Evolutionary conservation across 169 alveolate species (phyloP), one percentile per base, ranked within the genome.

Genomic region (Ichthyophthirius multifiliis): DNA sequence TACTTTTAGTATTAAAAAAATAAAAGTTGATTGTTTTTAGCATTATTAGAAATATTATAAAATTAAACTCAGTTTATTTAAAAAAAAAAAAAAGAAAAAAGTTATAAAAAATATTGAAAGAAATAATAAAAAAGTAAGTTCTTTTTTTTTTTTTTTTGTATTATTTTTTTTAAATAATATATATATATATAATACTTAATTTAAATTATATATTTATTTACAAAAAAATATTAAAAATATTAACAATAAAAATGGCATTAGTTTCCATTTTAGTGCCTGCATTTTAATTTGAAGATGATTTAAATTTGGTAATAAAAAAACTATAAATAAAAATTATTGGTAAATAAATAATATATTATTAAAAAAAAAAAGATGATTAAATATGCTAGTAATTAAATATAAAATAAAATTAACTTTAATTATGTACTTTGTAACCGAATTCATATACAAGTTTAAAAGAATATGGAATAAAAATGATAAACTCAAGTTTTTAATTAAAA

Each of bases 251-350:
- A 5, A 67, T 67, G 77, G 46, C 55, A 20, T 44, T 67, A 16
- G 77, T 67, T 67, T 67, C 77, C 5, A 37, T 67, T 18, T 67
- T 67, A 30, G 35, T 67, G 9, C 77, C 77, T 18, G 77, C 77
- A 31, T 67, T 67, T 37, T 67, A 35, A 16, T 39, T 67, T 20
- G 77, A 67, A 67, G 77, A 67, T 39, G 62, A 39, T 30, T 32
- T 15, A 16, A 31, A 64, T 34, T 18, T 67, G 16, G 35, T 34
- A 67, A n/a, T 32, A 13, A 6, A 45, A 45, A 45, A 6, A 6
- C 4, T 12, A 5, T n/a, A 5, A 13, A 39, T 18, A 16, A 16
- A 2, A n/a, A 41, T 34, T n/a, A 39, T 39, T 18, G 2, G 1
- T 20, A 12, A 12, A 10, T 10, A 64, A 5, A 15, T 12, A 4